These are phyloP conservation scores for Aspergillus neotritici DNA, from an alignment of 2,329 filamentous ascomycete genomes.

Conservation along the genomic window DNA sequence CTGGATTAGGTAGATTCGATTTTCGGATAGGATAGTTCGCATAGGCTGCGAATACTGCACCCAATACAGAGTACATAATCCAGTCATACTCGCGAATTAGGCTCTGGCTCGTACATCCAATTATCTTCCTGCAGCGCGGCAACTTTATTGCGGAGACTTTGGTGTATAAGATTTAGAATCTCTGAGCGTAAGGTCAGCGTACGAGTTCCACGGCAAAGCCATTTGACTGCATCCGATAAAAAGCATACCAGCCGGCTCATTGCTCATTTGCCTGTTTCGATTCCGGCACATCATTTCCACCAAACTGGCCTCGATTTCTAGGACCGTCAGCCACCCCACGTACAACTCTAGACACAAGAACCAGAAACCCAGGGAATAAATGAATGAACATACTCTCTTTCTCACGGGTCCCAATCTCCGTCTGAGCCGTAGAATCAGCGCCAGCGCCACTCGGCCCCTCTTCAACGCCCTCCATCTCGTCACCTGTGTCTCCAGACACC, in stretches of 20 bases:
- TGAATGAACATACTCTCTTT: constrained; percentile 35
- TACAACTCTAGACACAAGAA: neutral
- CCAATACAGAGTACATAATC: constrained; percentile 1
- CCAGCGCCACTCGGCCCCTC: constrained; percentile 51
- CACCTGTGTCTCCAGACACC: constrained; percentile 33
- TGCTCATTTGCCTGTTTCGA: constrained; percentile 49
- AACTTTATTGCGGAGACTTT: constrained; percentile 67
- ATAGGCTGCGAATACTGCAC: neutral
- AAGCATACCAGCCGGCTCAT: constrained; percentile 57
- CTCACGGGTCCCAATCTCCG: constrained; percentile 27
- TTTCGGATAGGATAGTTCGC: neutral
- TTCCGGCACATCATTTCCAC: constrained; percentile 39
- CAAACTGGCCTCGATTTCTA: constrained; percentile 44
- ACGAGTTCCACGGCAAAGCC: neutral
- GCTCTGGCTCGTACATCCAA: constrained; percentile 83
- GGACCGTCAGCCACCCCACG: neutral
- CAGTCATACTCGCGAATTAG: constrained; percentile 35
- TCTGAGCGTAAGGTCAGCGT: constrained; percentile 43
- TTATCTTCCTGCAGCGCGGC: constrained; percentile 71
- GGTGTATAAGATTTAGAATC: constrained; percentile 62
- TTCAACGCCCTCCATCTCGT: constrained; percentile 40
- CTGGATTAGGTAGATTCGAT: constrained; percentile 35
- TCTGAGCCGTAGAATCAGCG: constrained; percentile 45
- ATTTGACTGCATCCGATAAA: neutral
- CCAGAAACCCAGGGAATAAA: neutral